These are phyloP conservation scores for Osmozyma mogii DNA, from an alignment of 805 yeast genomes.

Conservation along the genomic window DNA sequence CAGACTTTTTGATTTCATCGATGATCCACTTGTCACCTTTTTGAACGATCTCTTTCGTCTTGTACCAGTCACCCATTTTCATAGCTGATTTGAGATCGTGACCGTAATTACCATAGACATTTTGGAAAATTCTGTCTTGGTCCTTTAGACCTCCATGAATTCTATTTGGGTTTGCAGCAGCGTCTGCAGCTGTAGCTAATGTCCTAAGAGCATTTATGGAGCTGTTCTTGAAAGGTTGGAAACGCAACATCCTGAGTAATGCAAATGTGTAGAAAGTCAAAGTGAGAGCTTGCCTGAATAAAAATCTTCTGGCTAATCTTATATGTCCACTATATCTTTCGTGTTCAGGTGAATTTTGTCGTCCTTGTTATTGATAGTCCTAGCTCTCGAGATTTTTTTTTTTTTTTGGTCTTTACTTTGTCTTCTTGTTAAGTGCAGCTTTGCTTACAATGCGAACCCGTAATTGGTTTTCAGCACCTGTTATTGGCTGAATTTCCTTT, in stretches of 20 bases:
- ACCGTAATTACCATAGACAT: slow-evolving; percentile 69
- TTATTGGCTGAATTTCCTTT: slow-evolving; percentile 9
- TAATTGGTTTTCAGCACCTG: slow-evolving; percentile 10
- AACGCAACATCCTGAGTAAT: not conserved
- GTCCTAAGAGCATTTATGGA: slow-evolving; percentile 22
- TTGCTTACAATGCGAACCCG: slow-evolving; percentile 2
- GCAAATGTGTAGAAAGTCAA: not conserved
- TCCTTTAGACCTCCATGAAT: slow-evolving; percentile 71
- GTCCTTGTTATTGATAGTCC: too few relatives aligned
- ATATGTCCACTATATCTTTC: too few relatives aligned
- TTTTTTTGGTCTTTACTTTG: too few relatives aligned
- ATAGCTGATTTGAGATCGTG: slow-evolving; percentile 64
- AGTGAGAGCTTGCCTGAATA: not conserved
- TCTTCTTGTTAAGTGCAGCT: too few relatives aligned
- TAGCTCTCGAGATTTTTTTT: too few relatives aligned
- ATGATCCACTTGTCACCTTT: slow-evolving; percentile 90
- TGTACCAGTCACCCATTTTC: slow-evolving; percentile 87
- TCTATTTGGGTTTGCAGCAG: slow-evolving; percentile 42
- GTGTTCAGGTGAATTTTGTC: too few relatives aligned
- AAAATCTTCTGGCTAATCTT: not conserved
- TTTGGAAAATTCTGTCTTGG: slow-evolving; percentile 82
- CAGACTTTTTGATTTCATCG: slow-evolving; percentile 77
- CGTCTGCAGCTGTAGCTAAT: slow-evolving; percentile 41
- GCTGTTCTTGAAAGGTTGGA: slow-evolving; percentile 20
- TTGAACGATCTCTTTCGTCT: slow-evolving; percentile 74